Base-by-base conservation (phyloP, 2,329 filamentous ascomycete genomes). In the Xylariales sp. region DNA sequence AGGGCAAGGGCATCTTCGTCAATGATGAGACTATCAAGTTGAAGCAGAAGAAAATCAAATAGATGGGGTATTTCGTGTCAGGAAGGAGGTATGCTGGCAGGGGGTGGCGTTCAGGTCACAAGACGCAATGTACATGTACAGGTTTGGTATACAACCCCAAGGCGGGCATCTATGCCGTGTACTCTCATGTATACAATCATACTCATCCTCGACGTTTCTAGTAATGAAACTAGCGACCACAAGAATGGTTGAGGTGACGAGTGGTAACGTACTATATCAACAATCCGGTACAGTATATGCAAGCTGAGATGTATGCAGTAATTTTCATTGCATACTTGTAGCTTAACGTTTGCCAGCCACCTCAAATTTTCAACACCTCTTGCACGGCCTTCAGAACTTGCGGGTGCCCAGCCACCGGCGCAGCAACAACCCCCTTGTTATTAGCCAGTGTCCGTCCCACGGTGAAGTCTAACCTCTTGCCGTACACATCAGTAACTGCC, bases 1-100 rank as follows among this genome's bases (percentile, higher is more conserved):
- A 98, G 80, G 93, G 93, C 52, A 97, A 98, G 80, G 93, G 93
- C 55, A 95, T 98, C 55, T 98, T 97, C 63, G 84, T 98, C 56
- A 94, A 97, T 59, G 88, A 90, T 49, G 89, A 98, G 76, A 96
- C 89, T 21, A 96, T 98, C 70, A 95, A 86, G 76, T 66, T 98
- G 66, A 98, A 98, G 83, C 85, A 88, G 58, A 98, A 96, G 84
- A 93, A 91, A 78, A 88, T 91, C 65, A 91, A 90, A 75, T 93
- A 82, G 71, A 61, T 9, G 29, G 18, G 11, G 12, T 14, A 11
- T 19, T 14, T n/a, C n/a, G n/a, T n/a, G n/a, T n/a, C n/a, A n/a
- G n/a, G n/a, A n/a, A n/a, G n/a, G n/a, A n/a, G n/a, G n/a, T n/a
- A n/a, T n/a, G n/a, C n/a, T n/a, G n/a, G n/a, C n/a, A n/a, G n/a